Conservation (phyloP, 176 grass and related monocot genomes). For the Leersia perrieri region DNA sequence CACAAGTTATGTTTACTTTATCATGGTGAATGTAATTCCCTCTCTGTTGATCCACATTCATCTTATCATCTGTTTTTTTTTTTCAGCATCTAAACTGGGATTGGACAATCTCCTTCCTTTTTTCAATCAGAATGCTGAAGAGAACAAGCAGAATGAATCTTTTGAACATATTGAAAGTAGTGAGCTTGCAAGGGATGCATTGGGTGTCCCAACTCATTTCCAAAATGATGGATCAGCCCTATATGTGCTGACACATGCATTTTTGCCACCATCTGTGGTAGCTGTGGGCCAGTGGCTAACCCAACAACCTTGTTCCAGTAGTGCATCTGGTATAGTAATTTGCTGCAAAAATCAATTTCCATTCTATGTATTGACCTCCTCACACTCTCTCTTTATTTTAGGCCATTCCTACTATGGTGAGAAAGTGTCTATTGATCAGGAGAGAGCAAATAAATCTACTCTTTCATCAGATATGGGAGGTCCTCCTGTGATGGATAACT, state of each 20-base stretch:
- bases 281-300: constrained; percentile 66
- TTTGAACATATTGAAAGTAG: constrained; percentile 34
- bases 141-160: constrained; percentile 39
- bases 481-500: constrained; percentile 29
- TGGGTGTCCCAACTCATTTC: constrained; percentile 89
- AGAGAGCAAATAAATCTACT: constrained; percentile 18
- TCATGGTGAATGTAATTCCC: not conserved
- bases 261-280: constrained; percentile 65
- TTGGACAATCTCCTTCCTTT: constrained; percentile 55
- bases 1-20: constrained; percentile 12
- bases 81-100: constrained; percentile 55
- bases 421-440: constrained; percentile 24
- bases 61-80: not conserved
- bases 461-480: constrained; percentile 21
- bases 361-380: not conserved
- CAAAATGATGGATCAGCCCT: constrained; percentile 81
- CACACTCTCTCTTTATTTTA: constrained; percentile 21
- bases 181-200: constrained; percentile 36
- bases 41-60: not conserved
- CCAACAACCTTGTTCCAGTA: constrained; percentile 27
- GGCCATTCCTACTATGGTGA: constrained; percentile 17
- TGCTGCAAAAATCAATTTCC: not conserved
- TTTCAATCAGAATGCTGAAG: constrained; percentile 48
- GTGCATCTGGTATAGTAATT: constrained; percentile 34
- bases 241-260: constrained; percentile 71